These are phyloP conservation scores for Calonectria leucothoes DNA, from an alignment of 2,329 filamentous ascomycete species.

Conservation along the genomic window DNA sequence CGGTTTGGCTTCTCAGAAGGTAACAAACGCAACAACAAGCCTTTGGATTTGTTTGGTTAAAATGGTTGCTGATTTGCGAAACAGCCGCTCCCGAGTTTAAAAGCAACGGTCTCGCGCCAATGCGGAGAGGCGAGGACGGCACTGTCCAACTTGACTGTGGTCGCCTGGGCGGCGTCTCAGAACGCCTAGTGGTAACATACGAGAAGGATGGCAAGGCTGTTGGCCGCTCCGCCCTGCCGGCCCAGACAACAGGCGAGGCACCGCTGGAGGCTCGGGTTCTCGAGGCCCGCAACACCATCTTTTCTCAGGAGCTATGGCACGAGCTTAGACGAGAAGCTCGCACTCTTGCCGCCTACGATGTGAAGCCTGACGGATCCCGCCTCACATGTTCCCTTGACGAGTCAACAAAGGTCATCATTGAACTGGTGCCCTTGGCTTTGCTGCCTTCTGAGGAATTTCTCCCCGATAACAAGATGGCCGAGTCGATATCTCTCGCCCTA, in stretches of 20 bases:
- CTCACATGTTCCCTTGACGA: slow-evolving; percentile 67
- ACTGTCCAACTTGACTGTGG: slow-evolving; percentile 78
- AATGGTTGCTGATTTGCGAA: slow-evolving; percentile 38
- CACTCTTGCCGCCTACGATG: slow-evolving; percentile 75
- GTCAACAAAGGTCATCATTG: slow-evolving; percentile 69
- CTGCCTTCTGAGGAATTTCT: slow-evolving; percentile 48
- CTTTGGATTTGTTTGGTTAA: not conserved
- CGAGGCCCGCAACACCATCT: slow-evolving; percentile 81
- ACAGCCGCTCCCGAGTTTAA: slow-evolving; percentile 68
- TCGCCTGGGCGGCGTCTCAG: slow-evolving; percentile 60
- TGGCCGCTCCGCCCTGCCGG: slow-evolving; percentile 66
- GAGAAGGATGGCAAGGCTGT: slow-evolving; percentile 67
- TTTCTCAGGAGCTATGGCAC: slow-evolving; percentile 89
- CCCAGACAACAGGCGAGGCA: slow-evolving; percentile 64
- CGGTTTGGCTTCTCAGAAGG: slow-evolving; percentile 89
- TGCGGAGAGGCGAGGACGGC: slow-evolving; percentile 81
- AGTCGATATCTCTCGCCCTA: slow-evolving; percentile 74
- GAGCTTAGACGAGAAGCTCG: slow-evolving; percentile 88
- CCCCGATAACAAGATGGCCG: slow-evolving; percentile 65
- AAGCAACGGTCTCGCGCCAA: slow-evolving; percentile 81
- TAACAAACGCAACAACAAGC: slow-evolving; percentile 43
- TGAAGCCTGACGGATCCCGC: slow-evolving; percentile 70
- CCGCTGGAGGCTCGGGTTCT: slow-evolving; percentile 75
- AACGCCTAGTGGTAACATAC: slow-evolving; percentile 76
- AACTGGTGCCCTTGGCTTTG: slow-evolving; percentile 71